Conservation (phyloP, 176 grass and related monocot species). For the Ensete glaucum region DNA sequence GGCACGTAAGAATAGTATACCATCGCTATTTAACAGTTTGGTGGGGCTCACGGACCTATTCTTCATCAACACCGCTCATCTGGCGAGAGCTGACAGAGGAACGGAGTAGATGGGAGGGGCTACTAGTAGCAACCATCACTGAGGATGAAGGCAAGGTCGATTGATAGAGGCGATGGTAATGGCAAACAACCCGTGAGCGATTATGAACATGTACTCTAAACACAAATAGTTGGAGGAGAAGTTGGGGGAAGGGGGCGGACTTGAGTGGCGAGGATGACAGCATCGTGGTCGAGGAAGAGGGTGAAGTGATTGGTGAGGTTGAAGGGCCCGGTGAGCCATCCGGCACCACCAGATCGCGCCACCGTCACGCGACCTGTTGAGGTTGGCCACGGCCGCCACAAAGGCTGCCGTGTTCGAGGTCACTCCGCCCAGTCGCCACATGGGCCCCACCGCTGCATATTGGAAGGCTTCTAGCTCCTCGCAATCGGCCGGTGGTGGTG, state of each 20-base stretch:
- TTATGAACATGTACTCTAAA: neutral
- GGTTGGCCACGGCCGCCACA: constrained; percentile 46
- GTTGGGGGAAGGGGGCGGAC: neutral
- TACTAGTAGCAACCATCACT: neutral
- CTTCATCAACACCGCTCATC: too few species aligned
- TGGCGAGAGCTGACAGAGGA: neutral
- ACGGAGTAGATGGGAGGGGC: neutral
- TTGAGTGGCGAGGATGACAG: constrained; percentile 81
- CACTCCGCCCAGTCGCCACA: constrained; percentile 55
- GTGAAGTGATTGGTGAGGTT: constrained; percentile 97
- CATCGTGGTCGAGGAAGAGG: constrained; percentile 73
- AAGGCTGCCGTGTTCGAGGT: constrained; percentile 76
- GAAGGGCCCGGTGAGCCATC: constrained; percentile 86
- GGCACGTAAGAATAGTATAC: too few species aligned
- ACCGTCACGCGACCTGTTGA: constrained; percentile 26
- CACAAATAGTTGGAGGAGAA: neutral
- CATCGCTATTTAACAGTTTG: too few species aligned
- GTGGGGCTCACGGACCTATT: too few species aligned
- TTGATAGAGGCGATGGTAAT: too few species aligned
- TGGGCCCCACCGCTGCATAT: too few species aligned
- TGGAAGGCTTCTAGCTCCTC: too few species aligned
- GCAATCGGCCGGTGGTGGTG: too few species aligned
- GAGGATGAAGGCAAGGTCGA: neutral
- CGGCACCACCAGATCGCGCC: constrained; percentile 79
- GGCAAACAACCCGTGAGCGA: neutral